Conservation (phyloP, 257 asterid genomes). For the Voacanga thouarsii region DNA sequence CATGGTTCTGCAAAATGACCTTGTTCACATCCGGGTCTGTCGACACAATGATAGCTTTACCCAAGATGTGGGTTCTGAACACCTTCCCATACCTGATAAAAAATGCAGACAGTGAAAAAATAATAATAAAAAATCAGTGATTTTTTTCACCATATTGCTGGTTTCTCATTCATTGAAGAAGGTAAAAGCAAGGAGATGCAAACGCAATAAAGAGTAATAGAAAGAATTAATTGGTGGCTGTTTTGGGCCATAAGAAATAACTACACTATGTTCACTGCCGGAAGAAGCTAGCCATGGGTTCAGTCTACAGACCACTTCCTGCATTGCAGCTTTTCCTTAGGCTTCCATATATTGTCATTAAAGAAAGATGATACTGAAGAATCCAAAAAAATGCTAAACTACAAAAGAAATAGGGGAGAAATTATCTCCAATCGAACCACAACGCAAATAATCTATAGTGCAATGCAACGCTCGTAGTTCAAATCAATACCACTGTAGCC, state of each 20-base stretch:
- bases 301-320: neutral
- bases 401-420: too few relatives aligned
- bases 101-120: neutral
- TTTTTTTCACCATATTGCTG: neutral
- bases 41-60: conserved; percentile 78
- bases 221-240: neutral
- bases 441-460: too few relatives aligned
- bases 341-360: neutral
- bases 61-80: conserved; percentile 76
- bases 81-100: conserved; percentile 77
- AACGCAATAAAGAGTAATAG: too few relatives aligned
- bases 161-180: neutral
- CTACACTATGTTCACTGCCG: neutral
- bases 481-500: neutral
- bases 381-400: too few relatives aligned
- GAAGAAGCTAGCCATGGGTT: neutral
- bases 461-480: neutral
- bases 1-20: conserved; percentile 60
- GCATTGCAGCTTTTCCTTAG: neutral
- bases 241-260: neutral
- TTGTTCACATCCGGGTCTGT: conserved; percentile 83
- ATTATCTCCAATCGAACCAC: too few relatives aligned
- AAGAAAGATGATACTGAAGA: too few relatives aligned
- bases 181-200: too few relatives aligned
- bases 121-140: neutral